Evolutionary conservation across 148 eudicot species (phyloP).

Genomic region (Spergularia marina): DNA sequence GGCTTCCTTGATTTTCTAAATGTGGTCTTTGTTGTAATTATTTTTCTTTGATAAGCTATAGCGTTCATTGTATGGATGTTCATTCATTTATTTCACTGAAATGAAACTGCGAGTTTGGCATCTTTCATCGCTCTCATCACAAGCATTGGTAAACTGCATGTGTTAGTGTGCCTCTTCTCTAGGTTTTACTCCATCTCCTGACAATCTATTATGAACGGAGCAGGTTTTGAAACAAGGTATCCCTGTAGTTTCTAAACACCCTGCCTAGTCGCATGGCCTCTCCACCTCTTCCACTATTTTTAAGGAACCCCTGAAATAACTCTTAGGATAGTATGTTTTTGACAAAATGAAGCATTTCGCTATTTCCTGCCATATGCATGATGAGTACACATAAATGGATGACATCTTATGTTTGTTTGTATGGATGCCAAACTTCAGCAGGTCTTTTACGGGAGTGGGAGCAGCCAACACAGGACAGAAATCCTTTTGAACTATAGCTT

Average conservation of each 20-base stretch:
- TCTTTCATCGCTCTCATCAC: neutral
- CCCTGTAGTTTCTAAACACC: neutral
- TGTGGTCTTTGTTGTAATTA: neutral
- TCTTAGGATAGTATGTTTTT: neutral
- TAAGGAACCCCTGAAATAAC: neutral
- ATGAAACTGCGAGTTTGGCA: neutral
- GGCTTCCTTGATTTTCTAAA: neutral
- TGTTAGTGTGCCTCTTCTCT: neutral
- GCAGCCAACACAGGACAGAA: conserved; percentile 80
- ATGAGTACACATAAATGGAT: conserved; percentile 12
- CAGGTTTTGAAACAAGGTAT: too few relatives aligned
- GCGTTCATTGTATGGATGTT: neutral
- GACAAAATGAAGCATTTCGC: neutral
- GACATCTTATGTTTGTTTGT: conserved; percentile 21
- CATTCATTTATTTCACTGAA: neutral
- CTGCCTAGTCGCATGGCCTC: neutral
- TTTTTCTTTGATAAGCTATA: neutral
- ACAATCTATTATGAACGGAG: too few relatives aligned
- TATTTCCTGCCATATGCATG: neutral
- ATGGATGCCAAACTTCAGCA: conserved; percentile 26
- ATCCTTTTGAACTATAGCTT: conserved; percentile 51
- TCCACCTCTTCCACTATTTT: too few relatives aligned
- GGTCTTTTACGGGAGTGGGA: conserved; percentile 79
- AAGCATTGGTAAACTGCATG: neutral
- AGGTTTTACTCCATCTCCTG: neutral